phyloP scores from a whole-genome alignment of 345 rosid species.

The Xanthoceras sorbifolium region DNA sequence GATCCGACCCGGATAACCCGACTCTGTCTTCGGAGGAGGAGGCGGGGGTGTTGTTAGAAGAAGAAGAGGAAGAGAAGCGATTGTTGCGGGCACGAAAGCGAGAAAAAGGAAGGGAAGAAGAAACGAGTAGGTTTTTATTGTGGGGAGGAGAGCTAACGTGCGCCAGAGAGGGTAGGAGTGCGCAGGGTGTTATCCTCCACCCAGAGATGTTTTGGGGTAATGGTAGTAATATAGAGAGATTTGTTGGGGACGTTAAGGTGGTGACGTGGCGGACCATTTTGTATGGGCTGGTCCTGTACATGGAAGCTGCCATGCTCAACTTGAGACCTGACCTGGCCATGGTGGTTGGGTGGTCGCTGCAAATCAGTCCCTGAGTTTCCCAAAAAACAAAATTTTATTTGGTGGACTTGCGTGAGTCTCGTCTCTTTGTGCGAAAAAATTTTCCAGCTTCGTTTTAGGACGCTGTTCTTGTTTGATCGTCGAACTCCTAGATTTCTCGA shows the following conservation, averaged over 20 bases:
- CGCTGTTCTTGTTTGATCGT: too few relatives aligned
- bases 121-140: background rate
- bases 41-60: background rate
- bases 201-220: constrained; percentile 8
- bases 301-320: constrained; percentile 27
- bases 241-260: background rate
- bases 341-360: background rate
- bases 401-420: too few relatives aligned
- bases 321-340: constrained; percentile 26
- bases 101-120: background rate
- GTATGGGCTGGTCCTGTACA: constrained; percentile 19
- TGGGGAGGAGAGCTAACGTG: constrained; percentile 34
- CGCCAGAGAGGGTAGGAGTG: constrained; percentile 23
- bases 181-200: constrained; percentile 36
- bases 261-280: constrained; percentile 36
- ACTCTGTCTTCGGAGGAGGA: constrained; percentile 29
- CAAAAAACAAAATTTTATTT: too few relatives aligned
- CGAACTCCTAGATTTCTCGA: too few relatives aligned
- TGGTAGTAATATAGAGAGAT: constrained; percentile 3
- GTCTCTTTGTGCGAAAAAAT: too few relatives aligned
- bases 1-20: constrained; percentile 19
- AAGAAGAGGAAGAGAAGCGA: constrained; percentile 4
- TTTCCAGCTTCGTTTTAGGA: too few relatives aligned
- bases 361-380: too few relatives aligned
- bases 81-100: constrained; percentile 25